Base-by-base conservation (phyloP, 805 yeast genomes). In the Alloascoidea africana region DNA sequence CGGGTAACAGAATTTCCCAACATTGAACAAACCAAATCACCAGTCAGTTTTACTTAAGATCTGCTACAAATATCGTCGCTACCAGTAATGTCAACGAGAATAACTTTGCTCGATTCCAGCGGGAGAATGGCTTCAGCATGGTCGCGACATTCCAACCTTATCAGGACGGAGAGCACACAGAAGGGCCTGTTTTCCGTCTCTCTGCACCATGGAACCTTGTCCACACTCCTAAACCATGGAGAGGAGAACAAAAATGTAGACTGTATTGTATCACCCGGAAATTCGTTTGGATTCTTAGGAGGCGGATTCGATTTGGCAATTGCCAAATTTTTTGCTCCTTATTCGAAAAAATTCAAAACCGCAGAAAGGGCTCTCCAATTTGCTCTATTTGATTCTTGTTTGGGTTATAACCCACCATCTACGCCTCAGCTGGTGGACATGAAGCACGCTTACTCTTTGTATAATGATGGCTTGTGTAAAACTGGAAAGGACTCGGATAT, bases 281-380 rank as follows among this genome's bases (percentile, higher is more conserved):
- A 69, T 41, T 62, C 70, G 2, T 54, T 61, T 38, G 74, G 73
- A 3, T 62, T 55, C 36, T 52, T 69, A 44, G 69, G 68, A 3
- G 76, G 75, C 2, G 75, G 75, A 1, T 65, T 68, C 46, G 75
- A 69, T 46, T 45, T 46, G 34, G 60, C 57, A 0, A 43, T 63
- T 16, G 60, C 65, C 1, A 35, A 43, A 4, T 46, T 53, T 36
- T 60, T 52, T 39, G 34, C 42, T 15, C 35, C 38, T 2, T 27
- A 27, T 14, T 17, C 16, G n/a, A 16, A 44, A 50, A 2, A 52
- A 46, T 32, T 32, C 17, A 2, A 37, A 41, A 32, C 37, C 49
- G n/a, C 41, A 38, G 14, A 32, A 14, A 13, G 34, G 34, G 34
- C 46, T 43, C 19, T 44, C 2, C 50, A 47, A 37, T 17, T 19